These are phyloP conservation scores for Dacryopinax primogenitus DNA, from an alignment of 768 basidiomycete genomes.

Conservation along the genomic window DNA sequence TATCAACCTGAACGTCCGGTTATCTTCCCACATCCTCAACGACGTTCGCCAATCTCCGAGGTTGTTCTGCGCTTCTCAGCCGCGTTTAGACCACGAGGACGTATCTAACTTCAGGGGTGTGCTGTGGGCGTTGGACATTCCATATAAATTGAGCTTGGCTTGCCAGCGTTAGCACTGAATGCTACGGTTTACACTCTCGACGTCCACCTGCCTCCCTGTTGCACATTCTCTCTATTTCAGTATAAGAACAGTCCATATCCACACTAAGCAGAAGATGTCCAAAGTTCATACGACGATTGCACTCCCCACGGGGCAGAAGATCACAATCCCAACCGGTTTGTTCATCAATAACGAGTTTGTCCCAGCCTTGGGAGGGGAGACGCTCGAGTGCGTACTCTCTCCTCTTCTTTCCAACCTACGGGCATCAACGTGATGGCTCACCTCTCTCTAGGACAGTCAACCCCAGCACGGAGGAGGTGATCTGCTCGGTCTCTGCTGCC, in stretches of 20 bases:
- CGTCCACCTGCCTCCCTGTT: not conserved
- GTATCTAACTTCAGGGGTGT: not conserved
- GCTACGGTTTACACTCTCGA: too few relatives aligned
- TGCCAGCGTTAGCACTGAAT: too few relatives aligned
- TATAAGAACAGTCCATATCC: not conserved
- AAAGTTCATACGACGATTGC: not conserved
- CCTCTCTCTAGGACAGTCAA: conserved; percentile 47
- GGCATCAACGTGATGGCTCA: not conserved
- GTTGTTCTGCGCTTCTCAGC: not conserved
- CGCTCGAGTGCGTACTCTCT: conserved; percentile 43
- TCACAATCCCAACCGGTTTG: conserved; percentile 64
- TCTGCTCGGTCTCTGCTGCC: conserved; percentile 59
- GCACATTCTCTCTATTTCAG: not conserved
- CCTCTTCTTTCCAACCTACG: conserved; percentile 14
- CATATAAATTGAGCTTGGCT: too few relatives aligned
- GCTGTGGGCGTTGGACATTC: not conserved
- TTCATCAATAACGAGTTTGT: conserved; percentile 90
- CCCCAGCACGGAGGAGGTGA: conserved; percentile 62
- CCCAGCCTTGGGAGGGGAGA: conserved; percentile 27
- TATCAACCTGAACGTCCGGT: too few relatives aligned
- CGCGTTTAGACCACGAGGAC: conserved; percentile 9
- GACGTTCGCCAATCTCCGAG: not conserved
- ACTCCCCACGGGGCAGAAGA: conserved; percentile 24
- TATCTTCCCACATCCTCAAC: not conserved
- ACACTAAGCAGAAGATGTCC: not conserved